phyloP scores from a whole-genome alignment of 805 yeast genomes.

The Candida ortonii region DNA sequence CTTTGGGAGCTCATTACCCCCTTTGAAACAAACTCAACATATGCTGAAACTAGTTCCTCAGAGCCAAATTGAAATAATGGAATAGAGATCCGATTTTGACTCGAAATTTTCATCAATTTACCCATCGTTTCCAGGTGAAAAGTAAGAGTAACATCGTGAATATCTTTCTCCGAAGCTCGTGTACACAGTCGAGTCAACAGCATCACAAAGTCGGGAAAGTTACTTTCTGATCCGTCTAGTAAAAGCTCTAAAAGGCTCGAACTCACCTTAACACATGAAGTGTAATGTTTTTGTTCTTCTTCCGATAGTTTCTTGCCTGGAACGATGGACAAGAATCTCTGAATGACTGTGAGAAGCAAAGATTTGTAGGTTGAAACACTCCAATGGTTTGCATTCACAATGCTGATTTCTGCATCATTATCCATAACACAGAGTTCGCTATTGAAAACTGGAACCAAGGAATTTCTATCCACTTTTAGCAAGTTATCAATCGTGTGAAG shows the following conservation, averaged over 20 bases:
- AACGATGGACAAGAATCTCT: constrained; percentile 41
- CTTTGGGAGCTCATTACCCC: constrained; percentile 25
- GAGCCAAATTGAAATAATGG: constrained; percentile 19
- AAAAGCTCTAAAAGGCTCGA: constrained; percentile 45
- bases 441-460: constrained; percentile 46
- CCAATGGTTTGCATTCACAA: constrained; percentile 44
- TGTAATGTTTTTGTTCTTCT: constrained; percentile 28
- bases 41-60: constrained; percentile 12
- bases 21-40: constrained; percentile 25
- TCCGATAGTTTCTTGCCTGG: constrained; percentile 19
- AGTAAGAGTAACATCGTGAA: constrained; percentile 14
- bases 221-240: constrained; percentile 55
- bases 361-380: constrained; percentile 61
- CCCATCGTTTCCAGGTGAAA: constrained; percentile 25
- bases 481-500: constrained; percentile 52
- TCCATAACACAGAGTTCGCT: constrained; percentile 60
- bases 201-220: constrained; percentile 38
- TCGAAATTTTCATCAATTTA: constrained; percentile 26
- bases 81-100: constrained; percentile 14
- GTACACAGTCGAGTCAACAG: constrained; percentile 17
- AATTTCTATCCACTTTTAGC: constrained; percentile 42
- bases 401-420: constrained; percentile 39
- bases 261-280: constrained; percentile 39
- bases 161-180: constrained; percentile 7
- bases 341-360: constrained; percentile 44